Base-by-base conservation (phyloP, 2,329 filamentous ascomycete genomes). In the Sporothrix brunneoviolacea region DNA sequence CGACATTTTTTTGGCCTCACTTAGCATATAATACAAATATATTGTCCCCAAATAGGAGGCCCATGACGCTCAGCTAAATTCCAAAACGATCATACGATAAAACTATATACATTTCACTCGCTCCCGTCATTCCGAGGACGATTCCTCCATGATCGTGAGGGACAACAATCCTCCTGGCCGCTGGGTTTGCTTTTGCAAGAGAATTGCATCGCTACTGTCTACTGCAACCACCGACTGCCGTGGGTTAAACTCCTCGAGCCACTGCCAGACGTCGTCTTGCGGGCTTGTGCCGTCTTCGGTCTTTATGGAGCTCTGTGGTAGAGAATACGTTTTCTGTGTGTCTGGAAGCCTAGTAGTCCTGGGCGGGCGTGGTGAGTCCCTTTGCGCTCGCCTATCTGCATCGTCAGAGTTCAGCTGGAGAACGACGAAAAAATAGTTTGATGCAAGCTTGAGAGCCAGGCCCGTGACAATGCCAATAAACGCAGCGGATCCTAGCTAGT, bases 401-500 rank as follows among this genome's bases (percentile, higher is more conserved):
- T 40, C 39, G 4, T 53, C 47, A 8, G 16, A 24, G 28, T 65
- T 64, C 57, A 77, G 66, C 49, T 70, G 68, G 51, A 82, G 69
- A 2, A 73, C 58, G 2, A 77, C 71, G 5, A 77, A 72, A 47
- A 86, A 64, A 51, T 77, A 61, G 51, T 69, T 71, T 52, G 81
- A 83, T 16, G 73, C 71, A 48, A 79, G 66, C 60, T 79, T 75
- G 38, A 90, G 65, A 16, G 77, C 57, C 45, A 82, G 64, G 46
- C 86, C 87, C 24, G 82, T 70, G 10, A 79, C 45, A 47, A 83
- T 67, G n/a, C 88, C 88, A 47, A 88, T 72, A 16, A 86, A 65
- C 28, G 79, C 74, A 8, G 86, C 88, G 21, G 82, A 75, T 43
- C 81, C 82, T 41, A 90, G 51, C 38, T 51, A 30, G 7, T 4